Evolutionary conservation across 108 stramenopile genomes (phyloP).

Genomic region (Skeletonema marinoi): DNA sequence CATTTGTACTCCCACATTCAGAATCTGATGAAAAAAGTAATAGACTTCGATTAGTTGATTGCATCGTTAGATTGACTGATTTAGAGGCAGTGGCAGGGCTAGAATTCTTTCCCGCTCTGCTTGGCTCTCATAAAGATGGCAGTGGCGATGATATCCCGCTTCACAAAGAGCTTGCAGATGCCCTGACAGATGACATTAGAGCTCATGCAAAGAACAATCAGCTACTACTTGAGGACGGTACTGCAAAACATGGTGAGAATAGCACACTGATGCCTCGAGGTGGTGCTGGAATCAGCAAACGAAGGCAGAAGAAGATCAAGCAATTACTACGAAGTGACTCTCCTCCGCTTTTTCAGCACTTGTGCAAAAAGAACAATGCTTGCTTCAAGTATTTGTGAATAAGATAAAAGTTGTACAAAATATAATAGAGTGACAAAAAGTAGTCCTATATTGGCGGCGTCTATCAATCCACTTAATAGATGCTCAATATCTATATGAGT

Average conservation of each 20-base stretch:
- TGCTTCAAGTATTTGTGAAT: conserved; percentile 25
- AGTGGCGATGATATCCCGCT: conserved; percentile 21
- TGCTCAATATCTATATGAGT: background rate
- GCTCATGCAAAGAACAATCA: background rate
- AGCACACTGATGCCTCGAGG: conserved; percentile 17
- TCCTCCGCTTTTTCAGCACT: conserved; percentile 38
- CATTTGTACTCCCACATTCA: conserved; percentile 83
- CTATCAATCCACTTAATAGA: background rate
- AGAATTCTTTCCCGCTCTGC: conserved; percentile 64
- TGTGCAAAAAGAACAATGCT: conserved; percentile 31
- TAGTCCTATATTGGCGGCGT: background rate
- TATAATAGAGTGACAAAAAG: background rate
- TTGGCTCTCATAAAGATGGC: conserved; percentile 23
- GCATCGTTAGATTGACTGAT: conserved; percentile 80
- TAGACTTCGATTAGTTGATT: conserved; percentile 51
- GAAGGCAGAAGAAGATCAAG: conserved; percentile 21
- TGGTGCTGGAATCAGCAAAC: conserved; percentile 13
- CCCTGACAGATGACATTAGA: conserved; percentile 41
- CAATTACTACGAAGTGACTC: conserved; percentile 33
- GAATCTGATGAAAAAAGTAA: conserved; percentile 20
- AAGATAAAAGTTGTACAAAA: background rate
- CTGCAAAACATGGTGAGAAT: background rate
- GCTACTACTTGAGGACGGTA: background rate
- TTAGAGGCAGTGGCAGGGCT: conserved; percentile 80
- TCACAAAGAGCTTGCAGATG: conserved; percentile 42